These are phyloP conservation scores for Phytophthora pluvialis DNA, from an alignment of 352 stramenopile genomes.

Conservation along the genomic window DNA sequence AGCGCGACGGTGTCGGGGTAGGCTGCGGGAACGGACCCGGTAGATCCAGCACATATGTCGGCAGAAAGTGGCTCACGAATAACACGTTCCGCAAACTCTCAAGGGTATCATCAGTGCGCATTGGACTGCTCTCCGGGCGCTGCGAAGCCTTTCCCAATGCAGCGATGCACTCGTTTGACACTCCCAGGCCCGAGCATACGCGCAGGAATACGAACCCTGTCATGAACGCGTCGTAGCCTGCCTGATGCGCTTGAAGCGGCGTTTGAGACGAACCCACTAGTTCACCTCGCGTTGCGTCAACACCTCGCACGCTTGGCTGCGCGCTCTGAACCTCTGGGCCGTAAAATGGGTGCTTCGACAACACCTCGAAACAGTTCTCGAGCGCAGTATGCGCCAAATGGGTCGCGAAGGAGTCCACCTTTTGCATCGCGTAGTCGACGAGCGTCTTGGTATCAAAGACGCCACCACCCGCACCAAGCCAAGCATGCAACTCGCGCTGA, in stretches of 20 bases:
- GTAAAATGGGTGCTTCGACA: constrained; percentile 75
- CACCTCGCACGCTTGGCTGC: constrained; percentile 17
- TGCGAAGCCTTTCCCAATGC: constrained; percentile 26
- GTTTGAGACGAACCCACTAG: constrained; percentile 20
- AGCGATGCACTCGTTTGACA: constrained; percentile 61
- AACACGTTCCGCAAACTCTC: constrained; percentile 54
- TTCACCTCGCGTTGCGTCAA: constrained; percentile 18
- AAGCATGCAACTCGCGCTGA: constrained; percentile 57
- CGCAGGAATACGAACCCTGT: constrained; percentile 79
- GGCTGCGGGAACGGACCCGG: constrained; percentile 54
- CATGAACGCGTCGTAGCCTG: constrained; percentile 84
- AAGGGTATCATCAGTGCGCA: constrained; percentile 19
- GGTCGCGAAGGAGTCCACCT: constrained; percentile 61
- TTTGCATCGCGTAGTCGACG: constrained; percentile 69
- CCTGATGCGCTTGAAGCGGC: constrained; percentile 65
- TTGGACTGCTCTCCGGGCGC: not conserved
- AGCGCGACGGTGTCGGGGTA: constrained; percentile 54
- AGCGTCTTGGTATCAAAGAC: constrained; percentile 85
- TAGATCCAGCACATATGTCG: constrained; percentile 49
- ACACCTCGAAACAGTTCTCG: constrained; percentile 65
- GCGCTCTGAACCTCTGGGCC: constrained; percentile 49
- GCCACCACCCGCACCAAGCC: constrained; percentile 45
- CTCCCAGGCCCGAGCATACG: constrained; percentile 60
- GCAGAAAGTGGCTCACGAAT: constrained; percentile 71
- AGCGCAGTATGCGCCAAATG: constrained; percentile 66